Percentiles rank a stretch among this genome's conserved stretches.
phyloP scores from a whole-genome alignment of 352 stramenopile species.

The Pythium folliculosum region DNA sequence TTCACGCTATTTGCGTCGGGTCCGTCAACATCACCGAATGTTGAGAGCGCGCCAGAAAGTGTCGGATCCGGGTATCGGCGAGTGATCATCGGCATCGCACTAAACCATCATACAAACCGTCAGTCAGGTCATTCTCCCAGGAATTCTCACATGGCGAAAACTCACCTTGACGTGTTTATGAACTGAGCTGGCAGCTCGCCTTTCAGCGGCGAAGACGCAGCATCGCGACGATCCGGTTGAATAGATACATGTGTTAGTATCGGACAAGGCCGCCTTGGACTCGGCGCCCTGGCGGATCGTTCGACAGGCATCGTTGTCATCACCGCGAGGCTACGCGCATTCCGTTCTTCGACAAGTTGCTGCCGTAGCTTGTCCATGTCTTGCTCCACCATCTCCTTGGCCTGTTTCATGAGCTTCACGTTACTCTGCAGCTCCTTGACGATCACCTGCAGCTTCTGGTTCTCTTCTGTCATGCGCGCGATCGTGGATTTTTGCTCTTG shows the following conservation, averaged over 20 bases:
- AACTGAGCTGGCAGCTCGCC: constrained; percentile 25
- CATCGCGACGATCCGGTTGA: constrained; percentile 53
- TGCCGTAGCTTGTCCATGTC: constrained; percentile 60
- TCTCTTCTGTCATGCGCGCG: constrained; percentile 65
- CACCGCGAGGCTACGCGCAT: constrained; percentile 27
- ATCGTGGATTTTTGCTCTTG: constrained; percentile 80
- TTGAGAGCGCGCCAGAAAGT: background rate
- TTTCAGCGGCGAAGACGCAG: constrained; percentile 62
- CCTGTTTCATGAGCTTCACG: constrained; percentile 78
- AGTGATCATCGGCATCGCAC: constrained; percentile 22
- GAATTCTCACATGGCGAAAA: background rate
- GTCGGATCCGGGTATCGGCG: constrained; percentile 19
- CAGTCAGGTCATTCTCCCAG: background rate
- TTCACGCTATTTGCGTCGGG: constrained; percentile 46
- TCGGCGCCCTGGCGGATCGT: constrained; percentile 9
- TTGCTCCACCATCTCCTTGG: constrained; percentile 69
- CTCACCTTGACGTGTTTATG: constrained; percentile 12
- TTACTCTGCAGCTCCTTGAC: constrained; percentile 84
- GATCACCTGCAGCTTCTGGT: constrained; percentile 78
- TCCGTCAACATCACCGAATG: constrained; percentile 1
- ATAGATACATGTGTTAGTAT: constrained; percentile 15
- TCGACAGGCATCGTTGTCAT: constrained; percentile 5
- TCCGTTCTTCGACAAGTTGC: constrained; percentile 72
- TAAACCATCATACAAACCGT: constrained; percentile 4
- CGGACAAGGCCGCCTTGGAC: background rate